Evolutionary conservation across 2,329 filamentous ascomycete genomes (phyloP), one percentile per base, ranked within the genome.

Genomic region (Cephalotrichum gorgonifer): DNA sequence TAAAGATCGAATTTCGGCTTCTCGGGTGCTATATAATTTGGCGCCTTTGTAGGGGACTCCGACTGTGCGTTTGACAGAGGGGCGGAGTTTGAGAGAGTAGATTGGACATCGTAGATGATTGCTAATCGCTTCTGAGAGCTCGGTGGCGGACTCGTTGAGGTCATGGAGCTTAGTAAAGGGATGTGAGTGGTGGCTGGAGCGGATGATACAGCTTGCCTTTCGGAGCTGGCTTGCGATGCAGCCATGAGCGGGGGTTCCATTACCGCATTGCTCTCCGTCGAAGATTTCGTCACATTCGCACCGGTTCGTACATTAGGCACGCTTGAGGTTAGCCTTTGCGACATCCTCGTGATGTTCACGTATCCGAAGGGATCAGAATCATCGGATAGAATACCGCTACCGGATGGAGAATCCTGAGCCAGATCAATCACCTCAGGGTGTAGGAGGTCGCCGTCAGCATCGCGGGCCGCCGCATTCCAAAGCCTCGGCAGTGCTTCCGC

Each of bases 381-480:
- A 6, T 58, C 46, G 3, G 51, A 54, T 3, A 55, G 51, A 23
- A 54, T 56, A 17, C 8, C 35, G 6, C 53, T 52, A 2, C 60
- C 33, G 12, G 52, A 51, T 23, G 69, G 64, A 3, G 72, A 71
- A 22, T 75, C 68, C 5, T 71, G 68, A 9, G 12, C 35, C 17
- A 85, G 62, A 49, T 87, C 78, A 39, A 86, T 65, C 17, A 81
- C 68, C 54, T 84, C 78, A 12, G 80, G 62, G 47, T 83, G 76
- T 46, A 86, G 69, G 3, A 90, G 61, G 14, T 78, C 74, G 1
- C 85, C 85, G 22, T 81, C 75, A 0, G 67, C 66, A 57, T 87
- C 81, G 54, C 87, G 74, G 23, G 85, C 78, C 5, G 81, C 83
- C 35, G 81, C 83, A 51, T 74, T 72, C 88, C 88, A 95, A 1